A percentile compares a stretch with the other conserved stretches of the same genome.
phyloP scores from a whole-genome alignment of 1,284 basidiomycete species.

The Rhodofomes roseus region DNA sequence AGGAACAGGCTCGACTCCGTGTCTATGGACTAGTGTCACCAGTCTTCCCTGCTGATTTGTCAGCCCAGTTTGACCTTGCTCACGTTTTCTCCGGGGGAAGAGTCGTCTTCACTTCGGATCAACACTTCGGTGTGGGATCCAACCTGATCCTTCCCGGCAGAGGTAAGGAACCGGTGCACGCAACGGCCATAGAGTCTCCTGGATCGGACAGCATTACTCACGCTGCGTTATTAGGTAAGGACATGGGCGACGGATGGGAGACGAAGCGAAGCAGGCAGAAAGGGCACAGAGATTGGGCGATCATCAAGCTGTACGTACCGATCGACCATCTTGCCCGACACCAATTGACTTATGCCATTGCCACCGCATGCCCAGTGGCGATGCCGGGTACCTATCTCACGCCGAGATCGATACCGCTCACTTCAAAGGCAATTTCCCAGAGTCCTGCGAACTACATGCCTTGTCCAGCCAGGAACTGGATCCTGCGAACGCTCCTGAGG shows the following conservation, averaged over 20 bases:
- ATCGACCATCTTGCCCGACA: conserved; percentile 1
- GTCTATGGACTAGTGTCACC: conserved; percentile 81
- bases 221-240: conserved; percentile 41
- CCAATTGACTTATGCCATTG: conserved; percentile 41
- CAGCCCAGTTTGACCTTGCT: conserved; percentile 74
- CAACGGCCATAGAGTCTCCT: neutral
- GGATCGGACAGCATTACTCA: conserved; percentile 24
- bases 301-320: conserved; percentile 78
- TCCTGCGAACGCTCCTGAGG: conserved; percentile 37
- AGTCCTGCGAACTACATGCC: conserved; percentile 83
- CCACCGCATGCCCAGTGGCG: conserved; percentile 33
- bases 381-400: conserved; percentile 63
- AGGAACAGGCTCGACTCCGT: conserved; percentile 74
- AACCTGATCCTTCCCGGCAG: conserved; percentile 92
- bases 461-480: conserved; percentile 43
- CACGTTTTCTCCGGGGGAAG: conserved; percentile 89
- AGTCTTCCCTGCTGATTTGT: conserved; percentile 51
- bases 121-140: conserved; percentile 91
- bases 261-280: conserved; percentile 83
- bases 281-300: conserved; percentile 87
- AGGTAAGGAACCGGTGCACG: conserved; percentile 37
- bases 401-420: conserved; percentile 93
- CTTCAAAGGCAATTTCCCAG: conserved; percentile 96
- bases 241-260: conserved; percentile 99
- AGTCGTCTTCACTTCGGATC: conserved; percentile 80